Evolutionary conservation across 2,329 filamentous ascomycete genomes (phyloP).

Genomic region (Fusarium robinianum): DNA sequence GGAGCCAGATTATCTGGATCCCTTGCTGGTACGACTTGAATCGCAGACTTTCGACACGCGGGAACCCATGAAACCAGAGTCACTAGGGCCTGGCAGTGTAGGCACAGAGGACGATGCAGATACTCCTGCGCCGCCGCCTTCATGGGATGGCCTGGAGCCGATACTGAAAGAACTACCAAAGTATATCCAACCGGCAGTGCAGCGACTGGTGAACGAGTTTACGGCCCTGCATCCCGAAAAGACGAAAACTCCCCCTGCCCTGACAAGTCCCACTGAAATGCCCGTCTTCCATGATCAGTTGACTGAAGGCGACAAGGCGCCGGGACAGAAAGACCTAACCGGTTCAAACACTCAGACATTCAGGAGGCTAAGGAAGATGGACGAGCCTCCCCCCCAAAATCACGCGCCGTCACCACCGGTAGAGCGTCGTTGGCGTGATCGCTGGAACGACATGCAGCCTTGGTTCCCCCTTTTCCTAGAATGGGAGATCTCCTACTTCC

Average conservation of each 20-base stretch:
- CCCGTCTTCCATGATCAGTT: background rate
- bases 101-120: no score
- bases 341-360: no score
- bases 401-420: background rate
- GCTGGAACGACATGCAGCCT: constrained; percentile 42
- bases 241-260: no score
- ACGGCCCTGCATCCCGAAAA: background rate
- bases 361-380: background rate
- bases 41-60: background rate
- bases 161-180: no score
- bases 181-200: no score
- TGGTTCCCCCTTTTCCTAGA: constrained; percentile 49
- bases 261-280: background rate
- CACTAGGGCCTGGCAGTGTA: no score
- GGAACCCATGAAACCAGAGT: no score
- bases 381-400: background rate
- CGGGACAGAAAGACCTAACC: no score
- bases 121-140: no score
- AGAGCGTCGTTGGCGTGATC: constrained; percentile 32
- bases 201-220: background rate
- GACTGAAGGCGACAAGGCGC: no score
- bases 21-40: constrained; percentile 4
- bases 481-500: constrained; percentile 49
- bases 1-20: constrained; percentile 43
- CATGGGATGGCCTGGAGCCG: no score